These are phyloP conservation scores for Neurospora sp. DNA, from an alignment of 2,329 filamentous ascomycete genomes.

Conservation along the genomic window DNA sequence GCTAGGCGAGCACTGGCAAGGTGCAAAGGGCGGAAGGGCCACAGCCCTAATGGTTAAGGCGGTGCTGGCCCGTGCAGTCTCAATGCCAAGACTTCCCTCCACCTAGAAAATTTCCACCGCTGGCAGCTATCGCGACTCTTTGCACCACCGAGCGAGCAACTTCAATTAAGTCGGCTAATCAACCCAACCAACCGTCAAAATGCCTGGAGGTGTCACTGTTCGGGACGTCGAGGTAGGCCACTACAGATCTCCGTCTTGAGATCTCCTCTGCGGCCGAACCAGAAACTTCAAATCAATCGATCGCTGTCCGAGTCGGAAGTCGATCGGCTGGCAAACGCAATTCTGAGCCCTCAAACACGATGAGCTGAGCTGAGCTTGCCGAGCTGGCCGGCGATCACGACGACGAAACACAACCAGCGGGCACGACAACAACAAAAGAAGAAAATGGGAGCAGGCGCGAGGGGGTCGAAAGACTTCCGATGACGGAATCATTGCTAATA, in stretches of 20 bases:
- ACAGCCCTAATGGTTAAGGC: slow-evolving; percentile 7
- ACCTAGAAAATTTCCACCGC: slow-evolving; percentile 11
- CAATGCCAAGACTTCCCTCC: slow-evolving; percentile 12
- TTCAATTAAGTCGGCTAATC: slow-evolving; percentile 13
- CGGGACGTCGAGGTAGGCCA: slow-evolving; percentile 75
- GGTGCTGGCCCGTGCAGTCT: neutral
- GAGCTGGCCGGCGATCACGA: slow-evolving; percentile 13
- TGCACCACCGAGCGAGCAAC: slow-evolving; percentile 15
- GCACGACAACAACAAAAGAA: slow-evolving; percentile 20
- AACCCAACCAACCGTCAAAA: slow-evolving; percentile 40
- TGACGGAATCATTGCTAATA: slow-evolving; percentile 64
- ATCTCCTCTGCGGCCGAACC: slow-evolving; percentile 19
- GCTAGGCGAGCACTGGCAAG: neutral
- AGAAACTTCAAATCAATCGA: slow-evolving; percentile 12
- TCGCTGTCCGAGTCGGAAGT: slow-evolving; percentile 13
- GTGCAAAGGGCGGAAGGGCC: slow-evolving; percentile 5
- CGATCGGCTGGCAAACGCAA: slow-evolving; percentile 4
- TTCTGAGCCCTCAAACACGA: slow-evolving; percentile 3
- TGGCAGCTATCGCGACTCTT: slow-evolving; percentile 5
- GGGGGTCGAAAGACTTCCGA: slow-evolving; percentile 64
- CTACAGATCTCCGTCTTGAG: slow-evolving; percentile 21
- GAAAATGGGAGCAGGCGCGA: slow-evolving; percentile 54
- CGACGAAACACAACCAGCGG: slow-evolving; percentile 6
- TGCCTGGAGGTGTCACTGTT: slow-evolving; percentile 71
- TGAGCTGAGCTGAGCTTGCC: slow-evolving; percentile 4